Evolutionary conservation across 441 rosid genomes (phyloP).

Genomic region (Corymbia citriodora): DNA sequence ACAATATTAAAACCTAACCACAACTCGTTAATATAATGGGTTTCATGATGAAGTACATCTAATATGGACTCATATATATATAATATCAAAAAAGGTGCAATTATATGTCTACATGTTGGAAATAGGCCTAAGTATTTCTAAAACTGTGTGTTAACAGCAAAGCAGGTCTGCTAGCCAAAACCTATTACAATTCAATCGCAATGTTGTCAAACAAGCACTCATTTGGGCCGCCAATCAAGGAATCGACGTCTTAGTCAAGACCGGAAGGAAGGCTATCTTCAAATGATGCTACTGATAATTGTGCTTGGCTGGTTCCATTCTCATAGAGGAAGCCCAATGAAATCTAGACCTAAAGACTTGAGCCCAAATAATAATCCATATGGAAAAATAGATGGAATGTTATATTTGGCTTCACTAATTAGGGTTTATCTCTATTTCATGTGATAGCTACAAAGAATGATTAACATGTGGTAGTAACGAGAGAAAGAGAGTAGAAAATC

Average conservation of each 20-base stretch:
- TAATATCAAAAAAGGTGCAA: neutral
- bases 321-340: neutral
- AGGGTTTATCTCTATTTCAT: neutral
- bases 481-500: neutral
- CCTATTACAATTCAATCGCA: neutral
- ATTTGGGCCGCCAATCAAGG: neutral
- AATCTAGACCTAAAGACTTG: fast-evolving
- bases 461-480: neutral
- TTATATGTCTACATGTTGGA: neutral
- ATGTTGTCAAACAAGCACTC: neutral
- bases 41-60: too few relatives aligned
- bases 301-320: neutral
- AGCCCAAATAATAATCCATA: neutral
- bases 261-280: neutral
- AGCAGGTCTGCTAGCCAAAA: neutral
- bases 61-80: too few relatives aligned
- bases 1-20: neutral
- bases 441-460: neutral
- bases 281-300: neutral
- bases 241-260: neutral
- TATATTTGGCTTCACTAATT: neutral
- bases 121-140: neutral
- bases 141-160: neutral
- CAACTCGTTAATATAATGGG: too few relatives aligned
- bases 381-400: neutral